Conservation (phyloP, 441 rosid species). For the Erysimum pusillum region DNA sequence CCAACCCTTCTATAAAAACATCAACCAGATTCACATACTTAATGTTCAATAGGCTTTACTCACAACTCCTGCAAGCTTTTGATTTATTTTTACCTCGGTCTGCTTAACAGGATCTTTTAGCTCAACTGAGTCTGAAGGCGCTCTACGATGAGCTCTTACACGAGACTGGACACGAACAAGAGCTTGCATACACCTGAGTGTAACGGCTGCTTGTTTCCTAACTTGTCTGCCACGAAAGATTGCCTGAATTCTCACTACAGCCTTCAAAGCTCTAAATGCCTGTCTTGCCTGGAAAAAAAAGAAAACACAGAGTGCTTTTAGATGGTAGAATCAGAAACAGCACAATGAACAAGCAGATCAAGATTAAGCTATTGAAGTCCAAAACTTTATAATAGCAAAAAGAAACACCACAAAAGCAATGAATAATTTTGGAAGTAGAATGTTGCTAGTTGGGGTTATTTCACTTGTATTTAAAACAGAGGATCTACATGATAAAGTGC, state of each 20-base stretch:
- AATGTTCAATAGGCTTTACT: background rate
- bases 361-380: background rate
- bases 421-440: background rate
- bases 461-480: background rate
- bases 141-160: constrained; percentile 62
- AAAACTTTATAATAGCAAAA: background rate
- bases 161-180: constrained; percentile 90
- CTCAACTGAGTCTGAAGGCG: constrained; percentile 50
- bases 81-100: constrained; percentile 65
- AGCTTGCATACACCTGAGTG: constrained; percentile 96
- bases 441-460: background rate
- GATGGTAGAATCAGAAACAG: constrained; percentile 3
- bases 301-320: background rate
- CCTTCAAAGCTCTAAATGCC: constrained; percentile 88
- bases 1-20: constrained; percentile 73
- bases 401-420: background rate
- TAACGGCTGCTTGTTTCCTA: constrained; percentile 90
- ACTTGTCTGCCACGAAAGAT: constrained; percentile 89
- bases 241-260: constrained; percentile 92
- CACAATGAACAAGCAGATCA: background rate
- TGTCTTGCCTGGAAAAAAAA: constrained; percentile 66
- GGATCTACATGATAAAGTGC: background rate
- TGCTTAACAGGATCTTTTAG: constrained; percentile 62
- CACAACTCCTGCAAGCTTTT: background rate
- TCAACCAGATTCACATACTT: constrained; percentile 5